phyloP scores from a whole-genome alignment of 768 basidiomycete genomes.

The Agrocybe praecox region DNA sequence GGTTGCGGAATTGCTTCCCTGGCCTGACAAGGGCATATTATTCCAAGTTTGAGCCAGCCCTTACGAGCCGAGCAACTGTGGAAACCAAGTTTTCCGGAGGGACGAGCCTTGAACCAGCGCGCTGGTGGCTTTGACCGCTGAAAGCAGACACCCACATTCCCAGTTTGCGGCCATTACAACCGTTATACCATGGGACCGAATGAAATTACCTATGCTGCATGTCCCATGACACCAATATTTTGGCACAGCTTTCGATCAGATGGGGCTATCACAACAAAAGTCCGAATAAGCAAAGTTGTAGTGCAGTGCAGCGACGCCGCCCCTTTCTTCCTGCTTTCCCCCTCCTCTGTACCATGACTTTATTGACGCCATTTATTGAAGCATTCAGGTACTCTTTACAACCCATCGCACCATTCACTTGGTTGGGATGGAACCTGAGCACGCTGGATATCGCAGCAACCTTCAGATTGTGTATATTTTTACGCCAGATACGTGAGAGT shows the following conservation, averaged over 20 bases:
- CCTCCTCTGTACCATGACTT: conserved; percentile 28
- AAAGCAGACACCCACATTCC: conserved; percentile 75
- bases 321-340: conserved; percentile 1
- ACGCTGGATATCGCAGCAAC: conserved; percentile 71
- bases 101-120: conserved; percentile 94
- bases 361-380: conserved; percentile 45
- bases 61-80: conserved; percentile 69
- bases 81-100: conserved; percentile 95
- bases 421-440: conserved; percentile 61
- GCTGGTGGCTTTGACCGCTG: conserved; percentile 65
- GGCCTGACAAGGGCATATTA: conserved; percentile 83
- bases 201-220: background rate
- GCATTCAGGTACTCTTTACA: conserved; percentile 54
- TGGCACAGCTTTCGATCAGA: background rate
- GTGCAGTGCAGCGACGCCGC: background rate
- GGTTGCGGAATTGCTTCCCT: conserved; percentile 95
- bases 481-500: conserved; percentile 66
- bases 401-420: conserved; percentile 67
- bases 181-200: conserved; percentile 57
- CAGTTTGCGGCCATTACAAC: conserved; percentile 81
- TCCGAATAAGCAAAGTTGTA: background rate
- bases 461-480: conserved; percentile 66
- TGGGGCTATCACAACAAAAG: background rate
- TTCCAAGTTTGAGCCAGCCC: conserved; percentile 69
- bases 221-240: background rate